These are phyloP conservation scores for Yarrowia sp. DNA, from an alignment of 805 yeast genomes.

Conservation along the genomic window DNA sequence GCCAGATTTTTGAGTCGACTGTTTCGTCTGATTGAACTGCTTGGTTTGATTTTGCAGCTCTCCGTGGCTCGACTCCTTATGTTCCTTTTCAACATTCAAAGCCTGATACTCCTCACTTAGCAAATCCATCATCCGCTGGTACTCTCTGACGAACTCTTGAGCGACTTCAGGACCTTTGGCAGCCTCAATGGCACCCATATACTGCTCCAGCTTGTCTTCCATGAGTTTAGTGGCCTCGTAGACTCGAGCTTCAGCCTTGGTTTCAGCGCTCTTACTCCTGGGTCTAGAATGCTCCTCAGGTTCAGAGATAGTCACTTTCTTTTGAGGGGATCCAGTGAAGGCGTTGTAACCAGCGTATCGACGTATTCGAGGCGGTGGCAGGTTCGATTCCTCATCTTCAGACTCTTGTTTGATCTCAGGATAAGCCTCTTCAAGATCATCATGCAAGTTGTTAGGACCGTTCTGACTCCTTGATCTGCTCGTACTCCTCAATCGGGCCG, in stretches of 20 bases:
- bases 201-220: constrained; percentile 20
- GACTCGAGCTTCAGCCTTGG: not conserved
- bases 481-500: not conserved
- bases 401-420: constrained; percentile 9
- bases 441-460: not conserved
- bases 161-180: constrained; percentile 12
- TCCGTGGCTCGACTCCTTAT: too few species aligned
- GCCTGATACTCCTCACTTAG: constrained; percentile 19
- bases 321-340: constrained; percentile 16
- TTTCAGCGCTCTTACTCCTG: not conserved
- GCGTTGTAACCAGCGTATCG: constrained; percentile 32
- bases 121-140: constrained; percentile 9
- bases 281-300: constrained; percentile 1
- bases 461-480: not conserved
- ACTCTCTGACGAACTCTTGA: constrained; percentile 5
- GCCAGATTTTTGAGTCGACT: too few species aligned
- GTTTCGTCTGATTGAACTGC: too few species aligned
- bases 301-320: constrained; percentile 10
- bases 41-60: not conserved
- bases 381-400: not conserved
- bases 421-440: not conserved
- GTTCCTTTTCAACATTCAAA: not conserved
- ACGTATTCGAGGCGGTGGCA: not conserved
- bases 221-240: not conserved
- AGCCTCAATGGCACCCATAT: constrained; percentile 1